A percentile compares a stretch with the other conserved stretches of the same genome.
phyloP scores from a whole-genome alignment of 352 stramenopile genomes.

The Peronosclerospora sorghi region DNA sequence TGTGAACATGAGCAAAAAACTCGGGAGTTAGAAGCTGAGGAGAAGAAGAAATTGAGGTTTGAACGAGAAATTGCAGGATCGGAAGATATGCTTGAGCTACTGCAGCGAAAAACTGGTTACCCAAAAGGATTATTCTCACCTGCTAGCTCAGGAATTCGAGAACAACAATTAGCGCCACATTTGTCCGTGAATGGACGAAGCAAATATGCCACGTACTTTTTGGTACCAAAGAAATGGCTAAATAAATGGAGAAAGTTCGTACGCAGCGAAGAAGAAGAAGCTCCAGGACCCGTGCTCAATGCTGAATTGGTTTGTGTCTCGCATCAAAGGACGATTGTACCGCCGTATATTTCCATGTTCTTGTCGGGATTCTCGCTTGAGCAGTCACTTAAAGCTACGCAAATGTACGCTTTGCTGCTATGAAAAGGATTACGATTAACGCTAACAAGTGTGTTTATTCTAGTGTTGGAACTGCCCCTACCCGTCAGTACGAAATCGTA shows the following conservation, averaged over 20 bases:
- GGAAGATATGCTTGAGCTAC: conserved; percentile 48
- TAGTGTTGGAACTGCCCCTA: conserved; percentile 36
- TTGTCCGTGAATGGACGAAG: conserved; percentile 38
- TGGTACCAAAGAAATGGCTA: conserved; percentile 83
- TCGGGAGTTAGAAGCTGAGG: conserved; percentile 39
- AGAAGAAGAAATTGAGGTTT: conserved; percentile 46
- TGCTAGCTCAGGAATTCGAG: conserved; percentile 4
- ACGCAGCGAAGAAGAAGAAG: conserved; percentile 40
- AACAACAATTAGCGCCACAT: conserved; percentile 31
- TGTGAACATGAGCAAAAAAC: conserved; percentile 50
- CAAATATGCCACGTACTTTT: conserved; percentile 52
- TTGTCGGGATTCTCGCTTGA: conserved; percentile 73
- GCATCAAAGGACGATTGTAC: conserved; percentile 70
- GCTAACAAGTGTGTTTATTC: not conserved
- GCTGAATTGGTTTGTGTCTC: conserved; percentile 68
- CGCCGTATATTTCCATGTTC: conserved; percentile 81
- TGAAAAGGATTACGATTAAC: not conserved
- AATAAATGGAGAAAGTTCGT: conserved; percentile 72
- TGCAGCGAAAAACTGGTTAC: conserved; percentile 69
- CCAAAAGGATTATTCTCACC: conserved; percentile 75
- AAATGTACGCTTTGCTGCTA: conserved; percentile 34
- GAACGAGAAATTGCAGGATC: conserved; percentile 54
- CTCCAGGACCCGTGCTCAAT: conserved; percentile 68
- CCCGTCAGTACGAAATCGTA: conserved; percentile 81
- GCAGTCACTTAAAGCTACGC: conserved; percentile 57